Evolutionary conservation across 2,329 filamentous ascomycete genomes (phyloP).

Genomic region (Tolypocladium paradoxum): DNA sequence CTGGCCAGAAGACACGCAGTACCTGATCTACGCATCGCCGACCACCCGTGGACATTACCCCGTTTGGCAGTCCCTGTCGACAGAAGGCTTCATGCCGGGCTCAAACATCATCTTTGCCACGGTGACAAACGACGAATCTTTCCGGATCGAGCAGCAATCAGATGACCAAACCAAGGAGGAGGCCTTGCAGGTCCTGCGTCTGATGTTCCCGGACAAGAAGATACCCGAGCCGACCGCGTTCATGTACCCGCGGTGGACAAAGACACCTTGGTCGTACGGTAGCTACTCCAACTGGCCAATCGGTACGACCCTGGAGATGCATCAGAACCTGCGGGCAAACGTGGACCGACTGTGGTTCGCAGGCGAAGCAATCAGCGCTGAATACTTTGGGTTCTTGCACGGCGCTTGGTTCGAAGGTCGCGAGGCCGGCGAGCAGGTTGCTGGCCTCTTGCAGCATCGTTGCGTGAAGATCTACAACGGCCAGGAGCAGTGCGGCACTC

Average conservation of each 20-base stretch:
- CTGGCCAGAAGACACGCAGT: slow-evolving; percentile 39
- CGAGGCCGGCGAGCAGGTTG: slow-evolving; percentile 33
- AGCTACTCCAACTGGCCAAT: slow-evolving; percentile 60
- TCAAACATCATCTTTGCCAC: slow-evolving; percentile 58
- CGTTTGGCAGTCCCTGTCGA: slow-evolving; percentile 52
- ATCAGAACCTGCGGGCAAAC: slow-evolving; percentile 59
- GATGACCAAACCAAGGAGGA: slow-evolving; percentile 47
- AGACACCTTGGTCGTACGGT: slow-evolving; percentile 36
- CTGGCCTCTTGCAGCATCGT: slow-evolving; percentile 12
- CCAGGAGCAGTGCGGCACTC: slow-evolving; percentile 7
- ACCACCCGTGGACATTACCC: slow-evolving; percentile 35
- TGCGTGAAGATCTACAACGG: slow-evolving; percentile 7
- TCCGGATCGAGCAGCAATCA: slow-evolving; percentile 46
- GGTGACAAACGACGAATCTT: slow-evolving; percentile 44
- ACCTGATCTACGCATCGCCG: slow-evolving; percentile 33
- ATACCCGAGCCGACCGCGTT: slow-evolving; percentile 51
- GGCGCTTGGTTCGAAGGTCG: slow-evolving; percentile 49
- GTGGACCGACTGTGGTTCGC: slow-evolving; percentile 52
- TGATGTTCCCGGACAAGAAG: slow-evolving; percentile 47
- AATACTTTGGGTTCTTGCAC: slow-evolving; percentile 57
- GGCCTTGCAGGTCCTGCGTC: slow-evolving; percentile 42
- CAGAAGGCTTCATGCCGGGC: slow-evolving; percentile 44
- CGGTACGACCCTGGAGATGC: slow-evolving; percentile 50
- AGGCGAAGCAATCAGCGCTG: slow-evolving; percentile 50
- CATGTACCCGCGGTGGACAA: slow-evolving; percentile 39